Evolutionary conservation across 371 early-diverging fungal genomes (phyloP).

Genomic region (Apophysomyces ossiformis): DNA sequence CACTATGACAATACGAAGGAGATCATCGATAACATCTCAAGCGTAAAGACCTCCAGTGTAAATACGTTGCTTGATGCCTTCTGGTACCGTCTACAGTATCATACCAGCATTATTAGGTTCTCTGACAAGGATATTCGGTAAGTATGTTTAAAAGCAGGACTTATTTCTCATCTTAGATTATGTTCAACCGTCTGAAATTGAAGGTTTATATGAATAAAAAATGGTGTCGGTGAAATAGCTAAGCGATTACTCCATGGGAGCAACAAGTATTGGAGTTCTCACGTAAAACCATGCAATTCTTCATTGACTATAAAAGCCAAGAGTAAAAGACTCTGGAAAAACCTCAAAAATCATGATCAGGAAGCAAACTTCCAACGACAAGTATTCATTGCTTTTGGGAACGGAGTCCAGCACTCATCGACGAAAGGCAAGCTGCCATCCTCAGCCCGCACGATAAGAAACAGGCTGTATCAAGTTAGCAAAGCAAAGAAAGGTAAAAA

Average conservation of each 20-base stretch:
- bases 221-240: conserved; percentile 8
- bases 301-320: not conserved
- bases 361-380: not conserved
- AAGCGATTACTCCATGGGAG: conserved; percentile 12
- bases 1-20: not conserved
- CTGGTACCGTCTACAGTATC: conserved; percentile 7
- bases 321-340: not conserved
- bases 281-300: not conserved
- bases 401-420: not conserved
- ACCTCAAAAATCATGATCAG: not conserved
- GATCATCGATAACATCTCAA: conserved; percentile 14
- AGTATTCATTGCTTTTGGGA: not conserved
- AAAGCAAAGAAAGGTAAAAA: not conserved
- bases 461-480: not conserved
- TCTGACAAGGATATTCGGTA: conserved; percentile 7
- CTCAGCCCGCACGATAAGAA: not conserved
- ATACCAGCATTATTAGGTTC: not conserved
- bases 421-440: not conserved
- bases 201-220: conserved; percentile 11
- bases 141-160: not conserved
- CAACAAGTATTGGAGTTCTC: not conserved
- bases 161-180: not conserved
- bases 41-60: conserved; percentile 1
- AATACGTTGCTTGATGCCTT: not conserved
- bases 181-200: conserved; percentile 10